Conservation (phyloP, 768 basidiomycete genomes). For the Calocybe indica region DNA sequence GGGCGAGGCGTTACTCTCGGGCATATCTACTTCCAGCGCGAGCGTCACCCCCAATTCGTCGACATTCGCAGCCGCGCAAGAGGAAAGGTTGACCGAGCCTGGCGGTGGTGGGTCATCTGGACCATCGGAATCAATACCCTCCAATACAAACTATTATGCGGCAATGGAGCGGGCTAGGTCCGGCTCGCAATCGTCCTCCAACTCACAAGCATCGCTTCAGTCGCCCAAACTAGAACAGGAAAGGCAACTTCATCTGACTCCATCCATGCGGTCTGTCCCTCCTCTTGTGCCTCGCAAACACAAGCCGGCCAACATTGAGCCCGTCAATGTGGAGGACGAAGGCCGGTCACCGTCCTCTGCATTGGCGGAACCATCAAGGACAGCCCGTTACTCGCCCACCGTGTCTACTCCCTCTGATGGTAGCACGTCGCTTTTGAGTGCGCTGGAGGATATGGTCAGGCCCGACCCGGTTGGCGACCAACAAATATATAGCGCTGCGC, state of each 20-base stretch:
- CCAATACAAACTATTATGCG: slow-evolving; percentile 2
- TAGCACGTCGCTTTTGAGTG: slow-evolving; percentile 9
- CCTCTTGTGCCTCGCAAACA: slow-evolving; percentile 21
- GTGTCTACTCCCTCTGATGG: slow-evolving; percentile 3
- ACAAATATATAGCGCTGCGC: slow-evolving; percentile 11
- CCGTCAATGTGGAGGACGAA: slow-evolving; percentile 6
- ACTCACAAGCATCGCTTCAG: background rate
- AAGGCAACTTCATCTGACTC: background rate
- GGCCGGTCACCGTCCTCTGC: slow-evolving; percentile 11
- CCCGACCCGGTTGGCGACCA: background rate
- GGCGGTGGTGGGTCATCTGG: background rate
- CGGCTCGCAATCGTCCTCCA: slow-evolving; percentile 1
- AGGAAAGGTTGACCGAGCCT: slow-evolving; percentile 1
- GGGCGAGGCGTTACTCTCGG: slow-evolving; percentile 50
- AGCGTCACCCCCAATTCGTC: slow-evolving; percentile 7
- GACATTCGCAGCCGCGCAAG: slow-evolving; percentile 11
- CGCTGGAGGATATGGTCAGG: slow-evolving; percentile 9
- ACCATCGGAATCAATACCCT: background rate
- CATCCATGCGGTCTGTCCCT: slow-evolving; percentile 14
- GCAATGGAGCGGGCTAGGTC: slow-evolving; percentile 1
- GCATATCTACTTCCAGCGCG: slow-evolving; percentile 29
- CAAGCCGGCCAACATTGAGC: too few relatives aligned
- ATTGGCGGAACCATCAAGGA: slow-evolving; percentile 13
- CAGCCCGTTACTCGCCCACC: slow-evolving; percentile 12
- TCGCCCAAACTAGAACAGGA: background rate